Percentiles rank a stretch among this genome's conserved stretches.
Conservation (phyloP, 257 asterid genomes). For the Lantana camara region DNA sequence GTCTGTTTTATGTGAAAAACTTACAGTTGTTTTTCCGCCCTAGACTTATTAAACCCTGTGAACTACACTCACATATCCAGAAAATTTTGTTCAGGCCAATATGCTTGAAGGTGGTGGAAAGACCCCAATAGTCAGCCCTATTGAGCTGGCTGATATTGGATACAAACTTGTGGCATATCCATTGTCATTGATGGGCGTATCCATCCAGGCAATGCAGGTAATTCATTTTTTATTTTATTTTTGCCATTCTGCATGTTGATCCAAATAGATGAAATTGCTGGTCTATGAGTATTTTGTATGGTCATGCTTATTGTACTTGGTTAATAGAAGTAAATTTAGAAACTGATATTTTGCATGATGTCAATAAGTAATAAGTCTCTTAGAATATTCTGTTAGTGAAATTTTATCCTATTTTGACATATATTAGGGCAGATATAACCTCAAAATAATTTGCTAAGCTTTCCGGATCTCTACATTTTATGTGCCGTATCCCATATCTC, state of each 20-base stretch:
- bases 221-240: neutral
- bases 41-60: constrained; percentile 4
- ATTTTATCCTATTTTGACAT: neutral
- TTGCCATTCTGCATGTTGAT: neutral
- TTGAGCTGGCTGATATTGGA: constrained; percentile 84
- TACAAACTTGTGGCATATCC: constrained; percentile 94
- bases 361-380: neutral
- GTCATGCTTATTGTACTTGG: constrained; percentile 1
- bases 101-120: constrained; percentile 99
- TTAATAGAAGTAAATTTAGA: neutral
- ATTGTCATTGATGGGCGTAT: constrained; percentile 83
- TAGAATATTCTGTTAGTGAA: neutral
- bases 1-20: too few relatives aligned
- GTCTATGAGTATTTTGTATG: constrained; percentile 11
- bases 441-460: too few relatives aligned
- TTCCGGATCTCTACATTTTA: too few relatives aligned
- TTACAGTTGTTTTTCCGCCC: constrained; percentile 9
- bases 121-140: constrained; percentile 86
- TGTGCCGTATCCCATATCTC: too few relatives aligned
- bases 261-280: neutral
- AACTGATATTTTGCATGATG: neutral
- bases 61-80: constrained; percentile 24
- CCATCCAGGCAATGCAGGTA: constrained; percentile 96
- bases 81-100: constrained; percentile 63
- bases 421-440: too few relatives aligned